Evolutionary conservation across 345 rosid species (phyloP).

Genomic region (Bruguiera parviflora): DNA sequence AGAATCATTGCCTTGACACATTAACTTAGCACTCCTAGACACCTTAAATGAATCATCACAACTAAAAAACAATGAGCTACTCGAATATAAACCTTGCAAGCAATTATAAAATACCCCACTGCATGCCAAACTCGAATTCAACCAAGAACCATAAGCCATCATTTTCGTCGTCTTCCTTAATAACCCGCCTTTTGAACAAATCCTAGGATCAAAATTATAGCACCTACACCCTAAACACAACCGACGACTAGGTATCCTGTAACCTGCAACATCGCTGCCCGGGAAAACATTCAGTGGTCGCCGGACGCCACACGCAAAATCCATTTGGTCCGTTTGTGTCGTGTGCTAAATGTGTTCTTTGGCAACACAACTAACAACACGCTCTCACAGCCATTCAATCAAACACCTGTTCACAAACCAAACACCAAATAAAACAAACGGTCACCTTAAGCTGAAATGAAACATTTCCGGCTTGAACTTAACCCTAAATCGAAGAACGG

Average conservation of each 20-base stretch:
- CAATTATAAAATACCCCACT: constrained; percentile 28
- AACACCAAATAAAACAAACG: not conserved
- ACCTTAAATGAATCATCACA: constrained; percentile 25
- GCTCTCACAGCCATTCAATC: constrained; percentile 33
- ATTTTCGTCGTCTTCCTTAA: constrained; percentile 29
- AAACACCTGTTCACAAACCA: constrained; percentile 28
- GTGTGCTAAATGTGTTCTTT: not conserved
- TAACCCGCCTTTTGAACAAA: constrained; percentile 25
- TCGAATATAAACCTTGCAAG: constrained; percentile 23
- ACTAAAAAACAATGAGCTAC: constrained; percentile 27
- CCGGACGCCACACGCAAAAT: constrained; percentile 45
- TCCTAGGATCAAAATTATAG: constrained; percentile 27
- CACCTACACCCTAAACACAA: constrained; percentile 35
- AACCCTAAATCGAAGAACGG: not conserved
- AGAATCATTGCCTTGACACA: constrained; percentile 67
- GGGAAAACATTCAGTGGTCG: constrained; percentile 39
- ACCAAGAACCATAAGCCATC: constrained; percentile 22
- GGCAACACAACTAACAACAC: constrained; percentile 17
- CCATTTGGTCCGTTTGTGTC: constrained; percentile 38
- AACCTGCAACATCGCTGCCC: constrained; percentile 31
- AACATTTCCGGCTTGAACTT: not conserved
- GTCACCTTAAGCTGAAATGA: not conserved
- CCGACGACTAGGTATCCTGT: constrained; percentile 29
- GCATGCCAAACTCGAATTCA: constrained; percentile 30
- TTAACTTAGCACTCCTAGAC: constrained; percentile 30